Evolutionary conservation across 2,329 filamentous ascomycete genomes (phyloP), one percentile per base, ranked within the genome.

Genomic region (Corinectria fuckeliana): DNA sequence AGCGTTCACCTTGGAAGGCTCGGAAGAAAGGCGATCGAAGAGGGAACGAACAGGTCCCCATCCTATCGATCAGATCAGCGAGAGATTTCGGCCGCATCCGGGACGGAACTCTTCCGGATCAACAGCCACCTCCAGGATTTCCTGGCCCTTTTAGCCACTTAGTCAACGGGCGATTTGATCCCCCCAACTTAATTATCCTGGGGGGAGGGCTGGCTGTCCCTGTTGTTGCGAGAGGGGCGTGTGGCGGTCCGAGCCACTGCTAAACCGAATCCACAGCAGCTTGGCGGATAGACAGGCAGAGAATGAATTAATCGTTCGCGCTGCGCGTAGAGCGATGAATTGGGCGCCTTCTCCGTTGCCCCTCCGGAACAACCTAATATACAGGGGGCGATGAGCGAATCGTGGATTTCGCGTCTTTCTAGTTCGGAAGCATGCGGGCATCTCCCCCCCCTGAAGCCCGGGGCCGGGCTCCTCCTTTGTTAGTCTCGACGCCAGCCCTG

Each of bases 41-140:
- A n/a, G n/a, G n/a, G n/a, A n/a, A n/a, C n/a, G n/a, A n/a, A n/a
- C n/a, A n/a, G n/a, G n/a, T n/a, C n/a, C n/a, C n/a, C n/a, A n/a
- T n/a, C n/a, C n/a, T n/a, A n/a, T 18, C 32, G n/a, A 36, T 36
- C 32, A 36, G 41, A 49, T 53, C 42, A 44, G 39, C 26, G 26
- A 38, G 21, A 39, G 32, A n/a, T 20, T 30, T 7, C 38, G 45
- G 30, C 55, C 32, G 45, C 30, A 20, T 42, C 26, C 20, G 41
- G 32, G 39, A 48, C 55, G 32, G 41, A 36, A 48, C 41, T 23
- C 21, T 20, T 25, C 48, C 36, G 49, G 55, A 52, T 52, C 55
- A 57, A 28, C 48, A 52, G 9, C 25, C 16, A n/a, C n/a, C 7
- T 36, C 32, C 11, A 49, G 25, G 39, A 55, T 32, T 23, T 20